Base-by-base conservation (phyloP, 257 asterid species). In the Ilex aquifolium region DNA sequence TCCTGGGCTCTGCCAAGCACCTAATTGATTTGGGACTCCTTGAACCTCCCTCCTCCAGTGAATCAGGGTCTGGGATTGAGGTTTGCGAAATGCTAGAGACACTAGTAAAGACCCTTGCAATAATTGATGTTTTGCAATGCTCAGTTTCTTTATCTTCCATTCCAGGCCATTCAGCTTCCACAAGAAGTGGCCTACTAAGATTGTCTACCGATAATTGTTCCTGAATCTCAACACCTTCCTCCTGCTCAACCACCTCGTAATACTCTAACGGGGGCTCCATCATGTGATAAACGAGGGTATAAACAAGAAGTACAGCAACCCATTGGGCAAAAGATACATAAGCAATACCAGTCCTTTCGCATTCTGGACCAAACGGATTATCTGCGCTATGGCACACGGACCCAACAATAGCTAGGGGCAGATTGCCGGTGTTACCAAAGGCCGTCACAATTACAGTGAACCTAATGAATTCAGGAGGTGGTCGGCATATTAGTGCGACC, bases 121-220 rank as follows among this genome's bases (percentile, higher is more conserved):
- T 87, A 14, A 92, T 64, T 13, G 97, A 96, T 1, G 93, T 83
- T 53, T 87, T 92, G 71, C 99, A 85, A 56, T 92, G 75, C 81
- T 67, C 93, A 0, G 91, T 89, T 72, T 89, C 99, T 57, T 77
- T 74, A 56, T 87, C 97, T 68, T 87, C 94, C 90, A 92, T 89
- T 61, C 99, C 99, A 2, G 99, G 97, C 97, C 99, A 92, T 71
- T 92, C 99, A 2, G 99, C 99, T 76, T 92, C 97, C 36, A 92
- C 95, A 9, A 92, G 91, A 66, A 91, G 95, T 8, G 99, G 96
- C 68, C 92, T 68, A 56, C 98, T 91, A 0, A 82, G 85, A 70
- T 91, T 78, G 53, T 81, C 88, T 0, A 87, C 57, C 2, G 70
- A 29, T 31, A 65, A 64, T 5, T 76, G 76, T 61, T 85, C 95